Base-by-base conservation (phyloP, 306 rosid species). In the Cicer arietinum region DNA sequence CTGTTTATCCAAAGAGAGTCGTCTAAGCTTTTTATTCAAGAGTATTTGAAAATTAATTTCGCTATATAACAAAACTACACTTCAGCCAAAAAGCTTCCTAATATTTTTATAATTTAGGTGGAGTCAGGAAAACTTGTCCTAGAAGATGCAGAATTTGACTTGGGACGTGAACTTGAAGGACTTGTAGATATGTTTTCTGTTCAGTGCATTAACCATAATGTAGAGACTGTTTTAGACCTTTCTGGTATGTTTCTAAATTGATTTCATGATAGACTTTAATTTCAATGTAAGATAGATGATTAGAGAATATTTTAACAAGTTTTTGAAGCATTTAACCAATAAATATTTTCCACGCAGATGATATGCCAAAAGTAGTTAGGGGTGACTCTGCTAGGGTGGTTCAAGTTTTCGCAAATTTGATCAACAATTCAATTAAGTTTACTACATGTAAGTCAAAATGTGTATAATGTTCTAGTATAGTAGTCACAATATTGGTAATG, bases 311-410 rank as follows among this genome's bases (percentile, higher is more conserved):
- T 42, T 56, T 58, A 43, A 65, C 68, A 12, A 72, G 43, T 16
- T 79, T 52, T 18, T 83, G 51, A 41, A 64, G 53, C 60, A 52
- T 70, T n/a, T 25, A 70, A 20, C 40, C 73, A 10, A 54, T 77
- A 48, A 58, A 30, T 56, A 43, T 67, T 82, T 71, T 60, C 75
- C 43, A 30, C 80, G 81, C 82, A 95, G 99, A 92, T 83, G 96
- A 95, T 54, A 89, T 95, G 85, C 99, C 99, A 43, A 95, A 81
- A 80, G 58, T 95, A 56, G 97, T 95, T 60, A 88, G 77, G 69
- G 99, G 99, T 65, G 99, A 95, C 83, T 95, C 99, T 16, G 99
- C 92, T 25, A 90, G 99, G 83, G 99, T 95, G 45, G 98, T 95
- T 85, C 99, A 95, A 88, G 79, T 95, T 57, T 95, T 95, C 85